Evolutionary conservation across 371 early-diverging fungal genomes (phyloP), one percentile per base, ranked within the genome.

Genomic region (Actinomortierella ambigua): DNA sequence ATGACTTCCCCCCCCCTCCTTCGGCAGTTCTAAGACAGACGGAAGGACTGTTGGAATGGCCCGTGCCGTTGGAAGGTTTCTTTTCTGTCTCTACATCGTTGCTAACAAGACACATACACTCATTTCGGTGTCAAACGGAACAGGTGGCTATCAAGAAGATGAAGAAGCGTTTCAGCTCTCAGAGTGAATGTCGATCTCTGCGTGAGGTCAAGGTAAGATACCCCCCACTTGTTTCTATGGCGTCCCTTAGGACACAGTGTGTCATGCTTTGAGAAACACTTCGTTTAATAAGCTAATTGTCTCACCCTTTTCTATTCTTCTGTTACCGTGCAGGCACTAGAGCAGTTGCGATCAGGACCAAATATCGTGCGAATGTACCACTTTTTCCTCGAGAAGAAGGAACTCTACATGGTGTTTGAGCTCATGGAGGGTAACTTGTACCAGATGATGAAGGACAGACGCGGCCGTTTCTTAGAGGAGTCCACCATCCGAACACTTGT

Each of bases 141-240:
- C 73, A 92, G 94, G 93, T 97, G 3, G 98, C 98, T 11, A 93
- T 97, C 55, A 97, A 97, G 77, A 87, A 90, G 56, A 96, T 97
- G 95, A 95, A 96, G 80, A 89, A 93, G 70, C 94, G 92, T 61
- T 93, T 90, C 61, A 83, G 82, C 28, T 83, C 85, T 1, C 84
- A 85, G 77, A 85, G 91, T 13, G 94, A 93, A 65, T 93, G 93
- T 53, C 79, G 87, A 22, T 86, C 85, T 11, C 81, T 96, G 49
- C 85, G 91, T 44, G 95, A 96, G 68, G 86, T 94, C 53, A 87
- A 90, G 70, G 79, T 69, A 48, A 44, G 55, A 54, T 24, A 7
- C 6, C 4, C 34, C 7, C 28, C 20, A 13, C 20, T 42, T 15
- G 13, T n/a, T 23, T 28, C 20, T 34, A 55, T 15, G 15, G 14